These are phyloP conservation scores for Alopecurus myosuroides DNA, from an alignment of 176 grass and related monocot species.

Conservation along the genomic window DNA sequence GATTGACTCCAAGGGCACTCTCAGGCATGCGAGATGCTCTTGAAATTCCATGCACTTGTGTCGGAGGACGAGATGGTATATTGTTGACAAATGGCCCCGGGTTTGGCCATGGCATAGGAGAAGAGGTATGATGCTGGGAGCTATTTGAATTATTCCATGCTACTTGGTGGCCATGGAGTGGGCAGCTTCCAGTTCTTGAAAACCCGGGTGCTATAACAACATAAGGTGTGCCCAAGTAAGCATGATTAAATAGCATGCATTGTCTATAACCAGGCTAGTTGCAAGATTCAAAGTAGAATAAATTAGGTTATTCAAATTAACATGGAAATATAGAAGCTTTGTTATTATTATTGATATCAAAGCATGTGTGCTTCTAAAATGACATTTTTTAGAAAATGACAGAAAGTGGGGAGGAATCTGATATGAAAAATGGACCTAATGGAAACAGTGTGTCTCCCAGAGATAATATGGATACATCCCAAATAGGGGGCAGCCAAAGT, in stretches of 20 bases:
- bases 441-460: neutral
- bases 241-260: neutral
- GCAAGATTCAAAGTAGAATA: neutral
- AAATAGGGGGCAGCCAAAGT: slow-evolving; percentile 26
- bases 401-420: neutral
- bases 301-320: slow-evolving; percentile 12
- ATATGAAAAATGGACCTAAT: neutral
- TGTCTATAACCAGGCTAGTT: slow-evolving; percentile 7
- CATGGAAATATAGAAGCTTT: slow-evolving; percentile 43
- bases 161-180: slow-evolving; percentile 59
- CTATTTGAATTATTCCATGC: slow-evolving; percentile 53
- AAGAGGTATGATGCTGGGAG: slow-evolving; percentile 32
- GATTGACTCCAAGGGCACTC: slow-evolving; percentile 37
- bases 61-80: slow-evolving; percentile 34
- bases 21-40: slow-evolving; percentile 50
- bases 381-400: slow-evolving; percentile 44
- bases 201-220: slow-evolving; percentile 47
- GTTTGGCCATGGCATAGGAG: slow-evolving; percentile 59
- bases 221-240: slow-evolving; percentile 12
- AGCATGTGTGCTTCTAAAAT: slow-evolving; percentile 37
- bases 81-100: slow-evolving; percentile 44
- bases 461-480: slow-evolving; percentile 10
- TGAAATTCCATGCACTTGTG: slow-evolving; percentile 44
- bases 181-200: slow-evolving; percentile 71
- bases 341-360: slow-evolving; percentile 47